A percentile compares a stretch with the other conserved stretches of the same genome.
Evolutionary conservation across 2,329 filamentous ascomycete species (phyloP).

Genomic region (Sphaerulina musiva): DNA sequence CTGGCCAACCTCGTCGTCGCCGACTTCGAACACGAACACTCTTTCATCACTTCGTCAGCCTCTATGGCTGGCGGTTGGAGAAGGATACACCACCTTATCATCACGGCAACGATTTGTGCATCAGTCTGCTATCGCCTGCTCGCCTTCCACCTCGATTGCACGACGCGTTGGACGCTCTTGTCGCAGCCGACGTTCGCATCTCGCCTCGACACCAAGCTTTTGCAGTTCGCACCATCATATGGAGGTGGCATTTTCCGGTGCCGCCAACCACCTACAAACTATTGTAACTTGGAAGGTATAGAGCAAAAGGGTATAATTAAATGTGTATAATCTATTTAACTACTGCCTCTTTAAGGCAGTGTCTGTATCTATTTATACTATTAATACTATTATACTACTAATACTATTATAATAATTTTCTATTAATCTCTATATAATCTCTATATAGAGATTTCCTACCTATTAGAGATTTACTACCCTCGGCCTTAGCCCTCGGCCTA

Average conservation of each 20-base stretch:
- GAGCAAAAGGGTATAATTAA: too few species aligned
- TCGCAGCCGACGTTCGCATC: neutral
- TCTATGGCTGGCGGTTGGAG: slow-evolving; percentile 2
- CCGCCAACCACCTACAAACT: neutral
- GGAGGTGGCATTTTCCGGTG: neutral
- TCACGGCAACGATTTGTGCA: too few species aligned
- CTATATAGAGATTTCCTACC: too few species aligned
- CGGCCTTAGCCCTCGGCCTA: too few species aligned
- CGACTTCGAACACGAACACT: neutral
- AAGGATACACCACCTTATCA: neutral
- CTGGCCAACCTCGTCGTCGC: neutral
- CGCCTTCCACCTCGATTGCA: neutral
- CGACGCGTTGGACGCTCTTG: neutral
- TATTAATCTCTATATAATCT: too few species aligned
- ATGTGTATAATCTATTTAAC: too few species aligned
- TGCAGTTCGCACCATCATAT: neutral
- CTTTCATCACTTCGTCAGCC: slow-evolving; percentile 7
- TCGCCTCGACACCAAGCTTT: slow-evolving; percentile 5
- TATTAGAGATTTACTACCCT: too few species aligned
- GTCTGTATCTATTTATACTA: too few species aligned
- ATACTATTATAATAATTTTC: too few species aligned
- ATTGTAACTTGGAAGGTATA: too few species aligned
- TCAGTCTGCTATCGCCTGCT: neutral
- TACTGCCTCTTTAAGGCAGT: too few species aligned
- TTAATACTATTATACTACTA: too few species aligned